These are phyloP conservation scores for Calonectria leucothoes DNA, from an alignment of 2,329 filamentous ascomycete genomes.

Conservation along the genomic window DNA sequence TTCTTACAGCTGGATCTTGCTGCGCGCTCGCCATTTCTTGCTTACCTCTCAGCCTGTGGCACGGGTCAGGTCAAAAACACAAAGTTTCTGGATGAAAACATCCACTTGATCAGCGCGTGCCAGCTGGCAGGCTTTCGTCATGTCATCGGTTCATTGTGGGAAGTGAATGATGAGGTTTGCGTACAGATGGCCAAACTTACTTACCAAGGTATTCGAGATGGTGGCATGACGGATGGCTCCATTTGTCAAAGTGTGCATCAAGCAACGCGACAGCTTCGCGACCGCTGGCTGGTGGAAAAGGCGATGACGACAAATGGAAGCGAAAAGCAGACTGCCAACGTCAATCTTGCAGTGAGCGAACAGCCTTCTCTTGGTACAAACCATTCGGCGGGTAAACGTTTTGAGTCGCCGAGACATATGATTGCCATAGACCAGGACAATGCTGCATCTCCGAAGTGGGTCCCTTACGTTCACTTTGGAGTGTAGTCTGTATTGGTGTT, in stretches of 20 bases:
- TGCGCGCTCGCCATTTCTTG: neutral
- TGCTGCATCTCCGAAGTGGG: neutral
- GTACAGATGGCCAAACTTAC: neutral
- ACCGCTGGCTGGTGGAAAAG: neutral
- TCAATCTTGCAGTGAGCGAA: neutral
- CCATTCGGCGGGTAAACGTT: no score
- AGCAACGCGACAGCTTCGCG: neutral
- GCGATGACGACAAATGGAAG: neutral
- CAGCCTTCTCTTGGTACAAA: no score
- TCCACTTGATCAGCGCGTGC: neutral
- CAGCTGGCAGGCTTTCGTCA: neutral
- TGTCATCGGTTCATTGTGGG: neutral
- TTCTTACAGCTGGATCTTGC: neutral
- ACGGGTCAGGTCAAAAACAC: neutral
- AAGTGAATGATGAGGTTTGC: neutral
- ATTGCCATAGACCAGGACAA: neutral
- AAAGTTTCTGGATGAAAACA: neutral
- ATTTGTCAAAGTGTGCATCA: neutral
- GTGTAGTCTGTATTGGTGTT: neutral
- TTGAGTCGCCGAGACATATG: neutral
- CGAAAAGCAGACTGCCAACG: neutral
- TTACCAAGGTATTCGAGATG: neutral
- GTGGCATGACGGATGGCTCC: neutral
- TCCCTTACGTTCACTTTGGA: neutral
- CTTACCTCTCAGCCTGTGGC: neutral